Evolutionary conservation across 495 filamentous ascomycete species (phyloP), one percentile per base, ranked within the genome.

Genomic region (Xylona heveae): DNA sequence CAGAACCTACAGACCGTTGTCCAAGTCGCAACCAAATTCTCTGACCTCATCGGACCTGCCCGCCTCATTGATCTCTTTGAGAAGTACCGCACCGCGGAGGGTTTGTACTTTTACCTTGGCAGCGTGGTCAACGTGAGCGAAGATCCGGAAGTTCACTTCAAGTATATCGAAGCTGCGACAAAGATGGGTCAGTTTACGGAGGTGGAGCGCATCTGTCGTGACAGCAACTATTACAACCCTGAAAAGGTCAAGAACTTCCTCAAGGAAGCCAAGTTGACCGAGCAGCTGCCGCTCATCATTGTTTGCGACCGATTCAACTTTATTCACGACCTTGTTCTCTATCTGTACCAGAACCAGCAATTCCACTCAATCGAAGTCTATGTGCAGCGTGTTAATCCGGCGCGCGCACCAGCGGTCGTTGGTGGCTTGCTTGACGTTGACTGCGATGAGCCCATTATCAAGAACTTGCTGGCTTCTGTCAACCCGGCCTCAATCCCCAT

Each of bases 231-330:
- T 49, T 94, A 85, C 62, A 92, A 95, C 52, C 69, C 84, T 0
- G 84, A 93, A 53, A 88, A 91, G 60, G 85, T 95, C 30, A 94
- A 94, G 61, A 99, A 99, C 62, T 99, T 95, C 69, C 62, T 99
- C 33, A 99, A 95, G 58, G 90, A 99, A 51, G 84, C 88, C 24
- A 74, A 71, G 40, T 63, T 99, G 35, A 74, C 71, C 4, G 88
- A 95, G 53, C 83, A 93, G 56, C 64, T 95, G 27, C 90, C 90
- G 10, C 60, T 99, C 35, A 95, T 99, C 58, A 91, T 95, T 46
- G 90, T 99, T 39, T 95, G 90, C 55, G 90, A 99, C 43, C 81
- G 84, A 12, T 93, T 90, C 66, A 91, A 94, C 58, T 85, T 99
- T 48, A 80, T 94, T 36, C 90, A 99, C 45, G 90, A 99, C 49